These are phyloP conservation scores for Citrus inodora DNA, from an alignment of 345 rosid species.

Conservation along the genomic window DNA sequence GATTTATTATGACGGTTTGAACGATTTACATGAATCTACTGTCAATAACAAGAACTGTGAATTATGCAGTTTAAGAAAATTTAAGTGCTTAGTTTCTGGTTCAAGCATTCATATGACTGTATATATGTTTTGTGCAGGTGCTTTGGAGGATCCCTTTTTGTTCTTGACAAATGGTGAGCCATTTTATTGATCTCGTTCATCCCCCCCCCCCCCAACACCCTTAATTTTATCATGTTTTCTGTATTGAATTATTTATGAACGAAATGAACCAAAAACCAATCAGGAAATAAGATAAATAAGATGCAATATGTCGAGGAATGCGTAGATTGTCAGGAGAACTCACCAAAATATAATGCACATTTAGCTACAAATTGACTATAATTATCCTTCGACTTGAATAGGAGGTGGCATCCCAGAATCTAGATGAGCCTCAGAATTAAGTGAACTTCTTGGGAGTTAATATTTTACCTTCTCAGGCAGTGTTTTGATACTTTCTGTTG, in stretches of 20 bases:
- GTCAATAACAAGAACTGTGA: neutral
- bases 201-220: accelerated
- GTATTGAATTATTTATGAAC: neutral
- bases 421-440: slow-evolving; percentile 38
- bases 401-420: slow-evolving; percentile 52
- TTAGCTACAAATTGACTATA: neutral
- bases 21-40: neutral
- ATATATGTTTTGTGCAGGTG: slow-evolving; percentile 23
- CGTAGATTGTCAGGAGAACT: neutral
- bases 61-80: neutral
- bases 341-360: neutral
- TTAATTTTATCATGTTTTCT: neutral
- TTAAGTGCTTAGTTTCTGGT: neutral
- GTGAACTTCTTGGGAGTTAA: slow-evolving; percentile 39
- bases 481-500: neutral
- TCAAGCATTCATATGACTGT: neutral
- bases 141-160: slow-evolving; percentile 39
- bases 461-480: slow-evolving; percentile 43
- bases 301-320: neutral
- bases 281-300: neutral
- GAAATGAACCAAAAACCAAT: neutral
- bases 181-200: neutral
- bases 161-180: slow-evolving; percentile 51
- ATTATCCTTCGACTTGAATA: slow-evolving; percentile 11
- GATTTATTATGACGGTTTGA: neutral